A percentile compares a stretch with the other conserved stretches of the same genome.
These are phyloP conservation scores for Viridothelium virens DNA, from an alignment of 495 filamentous ascomycete genomes.

Conservation along the genomic window DNA sequence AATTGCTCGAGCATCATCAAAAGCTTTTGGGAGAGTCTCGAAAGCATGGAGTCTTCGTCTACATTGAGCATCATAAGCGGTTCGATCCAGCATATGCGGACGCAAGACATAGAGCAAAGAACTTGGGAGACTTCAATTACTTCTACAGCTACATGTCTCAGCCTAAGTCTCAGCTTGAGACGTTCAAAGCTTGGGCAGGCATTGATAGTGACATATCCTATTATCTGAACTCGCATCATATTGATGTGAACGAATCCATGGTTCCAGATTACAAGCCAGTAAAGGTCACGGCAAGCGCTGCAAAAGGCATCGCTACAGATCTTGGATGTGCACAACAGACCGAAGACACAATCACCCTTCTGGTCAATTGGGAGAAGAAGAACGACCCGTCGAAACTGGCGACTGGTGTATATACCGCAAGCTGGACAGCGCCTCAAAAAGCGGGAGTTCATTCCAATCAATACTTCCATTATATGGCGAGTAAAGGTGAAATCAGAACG, in stretches of 20 bases:
- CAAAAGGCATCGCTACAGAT: slow-evolving; percentile 59
- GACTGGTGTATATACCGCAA: slow-evolving; percentile 88
- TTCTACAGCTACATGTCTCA: slow-evolving; percentile 97
- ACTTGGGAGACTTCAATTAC: slow-evolving; percentile 90
- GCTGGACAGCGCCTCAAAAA: slow-evolving; percentile 86
- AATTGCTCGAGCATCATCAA: slow-evolving; percentile 70
- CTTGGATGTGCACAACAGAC: slow-evolving; percentile 73
- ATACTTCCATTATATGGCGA: slow-evolving; percentile 89
- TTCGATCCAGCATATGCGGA: slow-evolving; percentile 90
- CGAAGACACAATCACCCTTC: slow-evolving; percentile 85
- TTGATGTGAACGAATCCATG: slow-evolving; percentile 88
- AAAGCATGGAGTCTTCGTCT: slow-evolving; percentile 78
- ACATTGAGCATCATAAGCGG: slow-evolving; percentile 93
- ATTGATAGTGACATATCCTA: slow-evolving; percentile 87
- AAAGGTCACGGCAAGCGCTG: slow-evolving; percentile 68
- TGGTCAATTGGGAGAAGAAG: slow-evolving; percentile 80
- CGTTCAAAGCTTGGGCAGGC: slow-evolving; percentile 94
- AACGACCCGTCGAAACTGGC: slow-evolving; percentile 57
- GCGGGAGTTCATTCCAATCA: slow-evolving; percentile 91
- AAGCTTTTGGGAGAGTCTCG: slow-evolving; percentile 61
- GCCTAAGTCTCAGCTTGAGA: slow-evolving; percentile 86
- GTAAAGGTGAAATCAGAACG: slow-evolving; percentile 74
- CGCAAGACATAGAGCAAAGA: slow-evolving; percentile 60
- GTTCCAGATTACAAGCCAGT: slow-evolving; percentile 71
- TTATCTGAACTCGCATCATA: slow-evolving; percentile 88